Evolutionary conservation across 2,329 filamentous ascomycete species (phyloP), one percentile per base, ranked within the genome.

Genomic region (Hypoxylon sp.): DNA sequence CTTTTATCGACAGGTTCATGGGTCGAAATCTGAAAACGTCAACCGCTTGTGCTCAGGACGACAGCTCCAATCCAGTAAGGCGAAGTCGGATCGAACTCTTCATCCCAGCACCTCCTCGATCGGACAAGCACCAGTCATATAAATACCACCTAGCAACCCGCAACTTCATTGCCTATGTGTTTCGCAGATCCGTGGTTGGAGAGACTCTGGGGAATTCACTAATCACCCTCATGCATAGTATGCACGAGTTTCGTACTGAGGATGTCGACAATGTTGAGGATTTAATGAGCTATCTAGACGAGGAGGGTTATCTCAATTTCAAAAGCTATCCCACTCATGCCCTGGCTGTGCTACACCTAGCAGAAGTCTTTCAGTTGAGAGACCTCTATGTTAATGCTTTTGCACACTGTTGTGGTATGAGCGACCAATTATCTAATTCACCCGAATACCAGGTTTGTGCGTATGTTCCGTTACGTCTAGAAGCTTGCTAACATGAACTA

Each of bases 331-430:
- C 91, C 0, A 85, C 90, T 57, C 89, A 94, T 75, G 90, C 92
- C 0, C 77, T 94, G 40, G 92, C 90, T 0, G 82, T 90, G 49
- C 80, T 95, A 11, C 86, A 87, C 56, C 85, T 94, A 48, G 89
- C 91, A 1, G 92, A 95, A 75, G 82, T 85, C 22, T 90, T 90
- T 70, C 85, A 87, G 57, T 79, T 91, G 27, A 83, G 82, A 59
- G 85, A 89, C n/a, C 79, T 93, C 11, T 95, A 93, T 83, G 85
- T 90, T 10, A 87, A 92, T 74, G 90, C 92, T 0, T 94, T 95
- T 79, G 85, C 88, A 13, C 93, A 96, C 75, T 94, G 92, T 75
- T 90, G 91, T 37, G 93, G 92, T 48, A 94, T 95, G 92, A 87
- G 86, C 66, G 88, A 91, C 20, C 82, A 82, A 27, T 69, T 95